A percentile compares a stretch with the other conserved stretches of the same genome.
Evolutionary conservation across 176 grass and related monocot species (phyloP).

Genomic region (Pharus latifolius): DNA sequence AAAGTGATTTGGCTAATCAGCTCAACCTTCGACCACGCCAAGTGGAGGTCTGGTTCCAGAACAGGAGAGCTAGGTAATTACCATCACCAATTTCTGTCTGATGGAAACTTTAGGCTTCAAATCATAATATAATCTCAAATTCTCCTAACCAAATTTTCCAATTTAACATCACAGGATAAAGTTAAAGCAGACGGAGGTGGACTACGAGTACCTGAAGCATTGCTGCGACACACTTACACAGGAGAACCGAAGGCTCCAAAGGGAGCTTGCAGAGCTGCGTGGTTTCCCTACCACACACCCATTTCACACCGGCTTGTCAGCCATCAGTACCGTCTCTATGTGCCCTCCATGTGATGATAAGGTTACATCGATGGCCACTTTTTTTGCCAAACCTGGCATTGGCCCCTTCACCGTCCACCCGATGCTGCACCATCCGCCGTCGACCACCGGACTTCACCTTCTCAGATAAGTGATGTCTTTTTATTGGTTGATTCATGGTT

Average conservation of each 20-base stretch:
- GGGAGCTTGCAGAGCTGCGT: constrained; percentile 46
- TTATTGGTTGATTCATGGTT: neutral
- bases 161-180: constrained; percentile 33
- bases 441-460: too few relatives aligned
- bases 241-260: constrained; percentile 39
- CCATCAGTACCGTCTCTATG: neutral
- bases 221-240: constrained; percentile 20
- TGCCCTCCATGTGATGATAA: constrained; percentile 15
- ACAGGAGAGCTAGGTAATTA: constrained; percentile 45
- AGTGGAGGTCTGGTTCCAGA: constrained; percentile 65
- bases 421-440: constrained; percentile 17
- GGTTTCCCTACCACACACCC: neutral
- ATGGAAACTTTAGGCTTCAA: neutral
- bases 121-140: neutral
- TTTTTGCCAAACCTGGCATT: constrained; percentile 17
- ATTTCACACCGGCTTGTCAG: neutral
- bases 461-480: neutral
- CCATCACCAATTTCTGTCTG: neutral
- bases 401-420: constrained; percentile 12
- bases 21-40: constrained; percentile 41
- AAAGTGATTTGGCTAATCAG: constrained; percentile 17
- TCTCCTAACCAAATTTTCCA: neutral
- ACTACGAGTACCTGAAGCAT: constrained; percentile 41
- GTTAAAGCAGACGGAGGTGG: constrained; percentile 55
- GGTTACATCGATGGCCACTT: neutral